Base-by-base conservation (phyloP, 805 yeast species). In the Metschnikowia santaceciliae region DNA sequence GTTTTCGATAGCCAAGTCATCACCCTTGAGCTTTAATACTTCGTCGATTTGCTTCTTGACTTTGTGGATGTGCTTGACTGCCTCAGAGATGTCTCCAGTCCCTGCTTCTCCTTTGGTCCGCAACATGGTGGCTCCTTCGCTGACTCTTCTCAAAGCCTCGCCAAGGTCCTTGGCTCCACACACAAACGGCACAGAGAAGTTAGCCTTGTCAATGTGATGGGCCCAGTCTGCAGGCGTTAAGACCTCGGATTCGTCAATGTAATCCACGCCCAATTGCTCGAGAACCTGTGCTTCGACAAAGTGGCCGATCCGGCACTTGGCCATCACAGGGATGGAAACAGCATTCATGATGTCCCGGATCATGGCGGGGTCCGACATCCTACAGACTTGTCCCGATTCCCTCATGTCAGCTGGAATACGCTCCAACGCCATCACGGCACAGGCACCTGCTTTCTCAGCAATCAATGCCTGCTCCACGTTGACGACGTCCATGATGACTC, bases 81-180 rank as follows among this genome's bases (percentile, higher is more conserved):
- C 94, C 67, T 87, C 92, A 39, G 88, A 81, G 48, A 87, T 82
- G 67, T 87, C 94, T 49, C 95, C 95, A 36, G 95, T 88, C 42
- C 95, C 95, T 34, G 95, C 94, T 67, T 87, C 95, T 58, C 95
- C 95, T 70, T 87, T 87, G 57, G 94, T 84, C 66, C 94, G 78
- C 64, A 87, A 79, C 92, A 87, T 86, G 32, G 92, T 91, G 35
- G 94, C 92, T 58, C 94, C 94, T 69, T 87, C 95, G 59, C 76
- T 71, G 61, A 88, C 76, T 64, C 95, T 78, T 67, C 94, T 80
- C 57, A 87, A 75, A 2, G 92, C 91, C 68, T 87, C 94, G 41
- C 92, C 94, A 51, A 87, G 76, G 69, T 87, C 80, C 65, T 82
- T 84, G 52, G 91, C 89, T 37, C 95, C 95, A 66, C 94, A 88